Percentiles rank a stretch among this genome's conserved stretches.
phyloP scores from a whole-genome alignment of 352 stramenopile genomes.

The Globisporangium spiculum region DNA sequence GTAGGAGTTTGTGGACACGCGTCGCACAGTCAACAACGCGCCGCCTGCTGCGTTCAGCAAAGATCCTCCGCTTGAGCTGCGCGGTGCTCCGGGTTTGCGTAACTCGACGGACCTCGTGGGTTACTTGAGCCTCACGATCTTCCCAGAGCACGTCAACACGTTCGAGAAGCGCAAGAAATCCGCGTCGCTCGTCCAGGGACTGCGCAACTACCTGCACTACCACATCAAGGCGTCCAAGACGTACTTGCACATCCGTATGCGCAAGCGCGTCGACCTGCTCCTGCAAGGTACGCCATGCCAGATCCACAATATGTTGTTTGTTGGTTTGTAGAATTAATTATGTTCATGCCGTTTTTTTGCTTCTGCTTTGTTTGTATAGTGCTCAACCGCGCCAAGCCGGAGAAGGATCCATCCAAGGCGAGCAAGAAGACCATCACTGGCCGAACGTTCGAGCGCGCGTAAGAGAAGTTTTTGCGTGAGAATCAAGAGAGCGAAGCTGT shows the following conservation, averaged over 20 bases:
- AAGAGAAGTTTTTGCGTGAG: not conserved
- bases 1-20: constrained; percentile 92
- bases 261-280: constrained; percentile 89
- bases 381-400: constrained; percentile 88
- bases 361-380: constrained; percentile 37
- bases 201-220: constrained; percentile 95
- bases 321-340: not conserved
- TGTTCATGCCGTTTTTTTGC: not conserved
- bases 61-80: constrained; percentile 87
- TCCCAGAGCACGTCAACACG: constrained; percentile 87
- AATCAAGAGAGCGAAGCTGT: not conserved
- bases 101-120: constrained; percentile 76
- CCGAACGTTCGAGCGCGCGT: constrained; percentile 83
- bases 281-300: constrained; percentile 74
- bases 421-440: constrained; percentile 92
- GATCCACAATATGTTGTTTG: not conserved
- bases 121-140: constrained; percentile 89
- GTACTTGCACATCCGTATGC: constrained; percentile 95
- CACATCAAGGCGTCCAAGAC: constrained; percentile 96
- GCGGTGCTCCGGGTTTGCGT: constrained; percentile 57
- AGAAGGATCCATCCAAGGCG: constrained; percentile 87
- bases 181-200: constrained; percentile 81
- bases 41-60: constrained; percentile 90
- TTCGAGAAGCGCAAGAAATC: constrained; percentile 87
- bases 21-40: constrained; percentile 92